Conservation (phyloP, 345 rosid species). For the Gynandropsis gynandra region DNA sequence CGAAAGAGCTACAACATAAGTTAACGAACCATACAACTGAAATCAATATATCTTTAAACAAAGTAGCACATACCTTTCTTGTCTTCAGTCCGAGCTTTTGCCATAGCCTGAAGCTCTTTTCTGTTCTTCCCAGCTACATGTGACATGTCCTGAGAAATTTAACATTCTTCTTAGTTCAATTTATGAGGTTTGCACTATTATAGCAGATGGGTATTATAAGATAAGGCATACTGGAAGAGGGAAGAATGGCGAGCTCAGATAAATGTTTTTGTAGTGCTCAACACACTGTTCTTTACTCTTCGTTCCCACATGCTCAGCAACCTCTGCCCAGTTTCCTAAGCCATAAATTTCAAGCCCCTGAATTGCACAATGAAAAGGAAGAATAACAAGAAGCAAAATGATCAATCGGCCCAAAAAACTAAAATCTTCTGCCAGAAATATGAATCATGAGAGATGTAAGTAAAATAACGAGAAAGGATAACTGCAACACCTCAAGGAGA, state of each 20-base stretch:
- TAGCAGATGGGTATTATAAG: slow-evolving; percentile 6
- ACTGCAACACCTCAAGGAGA: slow-evolving; percentile 70
- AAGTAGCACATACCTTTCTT: slow-evolving; percentile 57
- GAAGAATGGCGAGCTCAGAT: slow-evolving; percentile 76
- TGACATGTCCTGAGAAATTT: slow-evolving; percentile 70
- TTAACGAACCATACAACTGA: not conserved
- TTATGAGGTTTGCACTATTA: slow-evolving; percentile 5
- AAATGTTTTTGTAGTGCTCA: slow-evolving; percentile 63
- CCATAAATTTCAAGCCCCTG: slow-evolving; percentile 99
- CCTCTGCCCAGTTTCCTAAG: slow-evolving; percentile 92
- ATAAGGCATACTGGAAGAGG: slow-evolving; percentile 74
- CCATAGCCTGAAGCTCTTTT: slow-evolving; percentile 97
- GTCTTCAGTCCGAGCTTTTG: slow-evolving; percentile 77
- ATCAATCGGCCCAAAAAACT: not conserved
- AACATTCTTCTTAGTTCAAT: slow-evolving; percentile 11
- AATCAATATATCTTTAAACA: slow-evolving; percentile 13
- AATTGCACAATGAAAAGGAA: slow-evolving; percentile 5
- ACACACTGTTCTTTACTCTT: slow-evolving; percentile 87
- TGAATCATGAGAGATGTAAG: not conserved
- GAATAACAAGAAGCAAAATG: not conserved
- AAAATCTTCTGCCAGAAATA: not conserved
- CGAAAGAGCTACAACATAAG: slow-evolving; percentile 15
- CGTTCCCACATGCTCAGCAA: slow-evolving; percentile 97
- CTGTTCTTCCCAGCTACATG: slow-evolving; percentile 88
- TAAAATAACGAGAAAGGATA: slow-evolving; percentile 1